Evolutionary conservation across 2,329 filamentous ascomycete species (phyloP).

Genomic region (Cephalotrichum gorgonifer): DNA sequence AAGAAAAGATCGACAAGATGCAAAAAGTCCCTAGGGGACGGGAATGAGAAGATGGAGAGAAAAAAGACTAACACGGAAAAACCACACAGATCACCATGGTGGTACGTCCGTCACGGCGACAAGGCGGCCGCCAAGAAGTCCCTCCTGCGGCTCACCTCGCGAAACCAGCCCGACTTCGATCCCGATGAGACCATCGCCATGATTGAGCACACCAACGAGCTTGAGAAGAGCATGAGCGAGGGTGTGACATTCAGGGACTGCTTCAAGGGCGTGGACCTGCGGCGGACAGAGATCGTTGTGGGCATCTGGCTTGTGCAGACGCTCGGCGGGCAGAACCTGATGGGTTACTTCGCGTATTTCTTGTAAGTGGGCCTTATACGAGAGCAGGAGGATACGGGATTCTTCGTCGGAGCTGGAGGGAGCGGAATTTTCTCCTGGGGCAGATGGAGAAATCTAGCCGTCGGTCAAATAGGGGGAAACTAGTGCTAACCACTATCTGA

Average conservation of each 20-base stretch:
- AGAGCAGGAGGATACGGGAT: background rate
- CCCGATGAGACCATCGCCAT: conserved; percentile 32
- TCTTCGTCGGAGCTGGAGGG: background rate
- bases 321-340: conserved; percentile 35
- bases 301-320: conserved; percentile 38
- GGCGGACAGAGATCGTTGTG: conserved; percentile 42
- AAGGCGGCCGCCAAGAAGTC: conserved; percentile 24
- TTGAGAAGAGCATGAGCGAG: conserved; percentile 30
- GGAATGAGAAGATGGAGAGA: no score
- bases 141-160: conserved; percentile 29
- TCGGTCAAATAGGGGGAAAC: no score
- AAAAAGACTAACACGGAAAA: background rate
- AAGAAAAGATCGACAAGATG: no score
- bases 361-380: conserved; percentile 11
- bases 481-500: no score
- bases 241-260: conserved; percentile 38
- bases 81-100: conserved; percentile 29
- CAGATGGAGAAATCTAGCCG: no score
- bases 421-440: no score
- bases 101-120: conserved; percentile 33
- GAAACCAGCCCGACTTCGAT: conserved; percentile 20
- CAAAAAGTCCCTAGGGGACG: no score
- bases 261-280: conserved; percentile 39
- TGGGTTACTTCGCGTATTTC: conserved; percentile 38
- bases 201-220: conserved; percentile 42